Percentiles rank a stretch among this genome's conserved stretches.
Evolutionary conservation across 345 rosid species (phyloP).

Genomic region (Populus deltoides): DNA sequence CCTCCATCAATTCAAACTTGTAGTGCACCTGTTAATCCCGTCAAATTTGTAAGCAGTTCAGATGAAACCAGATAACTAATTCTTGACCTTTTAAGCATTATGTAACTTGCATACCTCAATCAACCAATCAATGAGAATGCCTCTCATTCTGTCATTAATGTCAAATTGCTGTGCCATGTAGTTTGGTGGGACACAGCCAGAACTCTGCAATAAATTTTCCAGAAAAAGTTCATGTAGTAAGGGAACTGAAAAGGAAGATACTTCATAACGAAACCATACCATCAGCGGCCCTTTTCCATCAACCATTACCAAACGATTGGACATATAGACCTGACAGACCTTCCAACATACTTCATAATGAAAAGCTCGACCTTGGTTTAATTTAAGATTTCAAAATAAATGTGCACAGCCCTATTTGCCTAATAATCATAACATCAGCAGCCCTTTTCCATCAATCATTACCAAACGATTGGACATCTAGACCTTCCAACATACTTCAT

Average conservation of each 20-base stretch:
- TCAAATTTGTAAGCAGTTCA: conserved; percentile 9
- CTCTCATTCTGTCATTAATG: conserved; percentile 90
- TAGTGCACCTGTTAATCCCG: conserved; percentile 73
- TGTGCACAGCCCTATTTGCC: background rate
- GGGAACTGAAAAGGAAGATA: background rate
- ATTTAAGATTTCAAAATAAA: background rate
- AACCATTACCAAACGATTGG: background rate
- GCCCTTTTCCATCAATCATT: no score
- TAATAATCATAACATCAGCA: background rate
- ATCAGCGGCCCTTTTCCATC: background rate
- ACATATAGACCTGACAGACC: background rate
- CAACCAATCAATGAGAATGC: conserved; percentile 86
- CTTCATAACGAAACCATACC: background rate
- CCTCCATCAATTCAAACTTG: conserved; percentile 97
- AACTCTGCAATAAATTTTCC: conserved; percentile 41
- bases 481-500: no score
- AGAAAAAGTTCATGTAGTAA: background rate
- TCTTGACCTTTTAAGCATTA: background rate
- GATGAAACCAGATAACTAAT: background rate
- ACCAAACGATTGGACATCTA: no score
- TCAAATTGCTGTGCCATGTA: conserved; percentile 78
- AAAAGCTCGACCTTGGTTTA: background rate
- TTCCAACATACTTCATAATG: background rate
- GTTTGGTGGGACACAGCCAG: conserved; percentile 48
- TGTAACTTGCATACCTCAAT: conserved; percentile 56